phyloP scores from a whole-genome alignment of 2,329 filamentous ascomycete genomes.

The Epichloe aotearoae region DNA sequence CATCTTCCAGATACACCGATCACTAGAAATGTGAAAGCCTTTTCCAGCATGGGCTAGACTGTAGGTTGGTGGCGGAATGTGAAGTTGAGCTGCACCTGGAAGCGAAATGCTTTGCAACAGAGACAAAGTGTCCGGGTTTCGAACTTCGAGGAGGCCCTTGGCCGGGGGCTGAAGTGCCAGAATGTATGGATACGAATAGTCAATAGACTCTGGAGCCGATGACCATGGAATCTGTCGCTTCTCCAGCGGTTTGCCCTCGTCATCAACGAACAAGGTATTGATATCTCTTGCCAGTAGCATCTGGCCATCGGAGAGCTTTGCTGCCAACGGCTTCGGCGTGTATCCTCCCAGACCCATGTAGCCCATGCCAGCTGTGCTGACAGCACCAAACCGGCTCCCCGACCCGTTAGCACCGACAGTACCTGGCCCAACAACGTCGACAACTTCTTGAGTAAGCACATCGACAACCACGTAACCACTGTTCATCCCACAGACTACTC shows the following conservation, averaged over 20 bases:
- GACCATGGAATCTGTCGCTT: slow-evolving; percentile 89
- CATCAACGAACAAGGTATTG: slow-evolving; percentile 83
- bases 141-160: slow-evolving; percentile 76
- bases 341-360: slow-evolving; percentile 92
- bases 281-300: slow-evolving; percentile 95
- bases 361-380: slow-evolving; percentile 79
- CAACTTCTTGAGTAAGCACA: slow-evolving; percentile 57
- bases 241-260: slow-evolving; percentile 66
- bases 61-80: slow-evolving; percentile 84
- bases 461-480: slow-evolving; percentile 85
- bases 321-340: slow-evolving; percentile 79
- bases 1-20: slow-evolving; percentile 93
- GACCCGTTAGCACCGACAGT: slow-evolving; percentile 51
- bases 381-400: slow-evolving; percentile 65
- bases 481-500: slow-evolving; percentile 80
- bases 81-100: slow-evolving; percentile 68
- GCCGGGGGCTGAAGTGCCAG: slow-evolving; percentile 71
- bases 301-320: slow-evolving; percentile 68
- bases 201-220: slow-evolving; percentile 74
- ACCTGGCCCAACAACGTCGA: slow-evolving; percentile 68
- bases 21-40: slow-evolving; percentile 85
- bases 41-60: slow-evolving; percentile 94
- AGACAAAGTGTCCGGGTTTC: slow-evolving; percentile 86
- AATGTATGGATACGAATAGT: slow-evolving; percentile 94
- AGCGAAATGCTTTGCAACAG: slow-evolving; percentile 74